Conservation (phyloP, 2,329 filamentous ascomycete genomes). For the Ophiostoma novo-ulmi region DNA sequence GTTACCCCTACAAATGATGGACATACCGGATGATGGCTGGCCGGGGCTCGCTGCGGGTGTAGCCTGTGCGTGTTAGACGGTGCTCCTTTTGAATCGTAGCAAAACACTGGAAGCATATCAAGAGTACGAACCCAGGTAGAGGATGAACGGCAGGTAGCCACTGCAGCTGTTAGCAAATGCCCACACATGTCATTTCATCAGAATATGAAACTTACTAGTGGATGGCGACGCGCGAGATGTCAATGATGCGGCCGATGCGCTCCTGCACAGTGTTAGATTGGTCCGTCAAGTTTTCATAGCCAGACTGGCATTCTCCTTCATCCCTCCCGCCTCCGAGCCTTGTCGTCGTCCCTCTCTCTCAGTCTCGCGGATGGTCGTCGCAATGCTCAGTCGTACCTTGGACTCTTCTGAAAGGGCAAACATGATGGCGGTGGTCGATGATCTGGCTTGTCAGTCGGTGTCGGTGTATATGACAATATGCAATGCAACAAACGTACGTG, state of each 20-base stretch:
- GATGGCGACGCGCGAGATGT: slow-evolving; percentile 85
- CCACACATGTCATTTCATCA: neutral
- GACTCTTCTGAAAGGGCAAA: slow-evolving; percentile 85
- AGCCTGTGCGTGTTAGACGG: slow-evolving; percentile 54
- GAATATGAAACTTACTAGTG: slow-evolving; percentile 70
- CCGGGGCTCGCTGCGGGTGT: slow-evolving; percentile 87
- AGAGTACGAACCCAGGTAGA: slow-evolving; percentile 75
- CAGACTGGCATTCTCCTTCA: neutral
- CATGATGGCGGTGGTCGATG: slow-evolving; percentile 41
- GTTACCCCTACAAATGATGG: neutral
- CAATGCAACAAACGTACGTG: neutral
- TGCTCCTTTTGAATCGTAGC: neutral
- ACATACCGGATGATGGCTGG: slow-evolving; percentile 62
- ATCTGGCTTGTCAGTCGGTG: neutral
- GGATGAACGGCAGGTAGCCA: slow-evolving; percentile 92
- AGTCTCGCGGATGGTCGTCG: neutral
- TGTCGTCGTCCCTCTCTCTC: neutral
- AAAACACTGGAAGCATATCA: too few species aligned
- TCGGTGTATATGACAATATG: neutral
- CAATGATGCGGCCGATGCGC: slow-evolving; percentile 95
- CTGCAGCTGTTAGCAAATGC: slow-evolving; percentile 46
- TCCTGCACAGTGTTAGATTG: slow-evolving; percentile 54
- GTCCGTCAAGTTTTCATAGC: neutral
- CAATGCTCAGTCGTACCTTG: slow-evolving; percentile 58
- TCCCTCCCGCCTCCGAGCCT: neutral